These are phyloP conservation scores for Mortierella alpina DNA, from an alignment of 192 early-diverging fungal species.

Conservation along the genomic window DNA sequence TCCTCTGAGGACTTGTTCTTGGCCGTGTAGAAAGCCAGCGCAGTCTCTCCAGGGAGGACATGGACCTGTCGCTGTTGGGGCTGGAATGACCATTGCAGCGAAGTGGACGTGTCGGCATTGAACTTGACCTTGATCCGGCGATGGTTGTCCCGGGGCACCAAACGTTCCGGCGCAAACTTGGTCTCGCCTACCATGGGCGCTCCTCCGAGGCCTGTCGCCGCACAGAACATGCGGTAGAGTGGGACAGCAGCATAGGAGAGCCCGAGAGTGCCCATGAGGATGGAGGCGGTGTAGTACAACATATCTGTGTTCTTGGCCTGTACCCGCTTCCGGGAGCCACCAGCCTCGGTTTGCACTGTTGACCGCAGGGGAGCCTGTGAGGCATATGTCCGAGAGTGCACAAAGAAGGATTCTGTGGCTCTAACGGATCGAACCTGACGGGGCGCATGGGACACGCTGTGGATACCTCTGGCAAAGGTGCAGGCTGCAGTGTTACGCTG, in stretches of 20 bases:
- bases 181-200: conserved; percentile 82
- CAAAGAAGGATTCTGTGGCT: too few relatives aligned
- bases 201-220: conserved; percentile 91
- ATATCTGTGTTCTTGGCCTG: conserved; percentile 45
- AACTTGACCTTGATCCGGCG: conserved; percentile 77
- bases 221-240: conserved; percentile 94
- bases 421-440: too few relatives aligned
- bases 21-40: conserved; percentile 96
- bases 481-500: too few relatives aligned
- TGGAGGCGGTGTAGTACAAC: conserved; percentile 80
- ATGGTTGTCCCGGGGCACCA: conserved; percentile 71
- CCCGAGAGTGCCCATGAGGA: conserved; percentile 88
- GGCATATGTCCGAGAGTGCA: not conserved
- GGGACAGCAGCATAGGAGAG: conserved; percentile 94
- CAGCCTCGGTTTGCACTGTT: conserved; percentile 16
- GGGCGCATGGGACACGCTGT: too few relatives aligned
- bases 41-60: conserved; percentile 97
- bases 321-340: conserved; percentile 21
- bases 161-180: conserved; percentile 71
- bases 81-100: conserved; percentile 89
- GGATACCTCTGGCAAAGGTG: too few relatives aligned
- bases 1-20: conserved; percentile 86
- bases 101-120: conserved; percentile 78
- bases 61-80: conserved; percentile 88
- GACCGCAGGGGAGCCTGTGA: conserved; percentile 8